These are phyloP conservation scores for Lasiosphaeriaceae sp. DNA, from an alignment of 495 filamentous ascomycete genomes.

Conservation along the genomic window DNA sequence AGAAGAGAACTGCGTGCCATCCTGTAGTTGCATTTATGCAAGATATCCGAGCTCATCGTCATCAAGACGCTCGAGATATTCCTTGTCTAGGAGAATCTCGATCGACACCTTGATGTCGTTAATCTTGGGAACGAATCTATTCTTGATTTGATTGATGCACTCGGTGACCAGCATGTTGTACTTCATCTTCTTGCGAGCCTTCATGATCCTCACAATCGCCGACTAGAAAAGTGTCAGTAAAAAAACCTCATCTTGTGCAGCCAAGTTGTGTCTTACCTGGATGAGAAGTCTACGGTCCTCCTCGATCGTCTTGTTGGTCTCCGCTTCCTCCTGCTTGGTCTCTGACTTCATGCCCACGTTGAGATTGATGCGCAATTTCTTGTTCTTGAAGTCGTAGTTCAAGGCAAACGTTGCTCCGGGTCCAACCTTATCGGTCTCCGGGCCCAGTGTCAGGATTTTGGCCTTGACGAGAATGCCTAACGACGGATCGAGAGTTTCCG, in stretches of 20 bases:
- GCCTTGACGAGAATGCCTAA: conserved; percentile 84
- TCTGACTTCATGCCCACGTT: conserved; percentile 94
- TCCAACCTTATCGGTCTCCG: conserved; percentile 70
- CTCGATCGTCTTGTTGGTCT: conserved; percentile 99
- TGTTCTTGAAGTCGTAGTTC: conserved; percentile 94
- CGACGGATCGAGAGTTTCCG: conserved; percentile 80
- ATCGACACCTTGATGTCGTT: conserved; percentile 99
- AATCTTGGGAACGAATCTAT: conserved; percentile 90
- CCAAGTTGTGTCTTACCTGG: conserved; percentile 61
- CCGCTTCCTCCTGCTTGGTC: conserved; percentile 88
- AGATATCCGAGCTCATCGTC: conserved; percentile 93
- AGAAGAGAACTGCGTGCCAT: background rate
- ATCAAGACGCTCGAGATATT: conserved; percentile 93
- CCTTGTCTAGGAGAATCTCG: conserved; percentile 97
- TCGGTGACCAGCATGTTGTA: conserved; percentile 89
- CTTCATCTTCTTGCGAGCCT: conserved; percentile 97
- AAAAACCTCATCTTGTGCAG: background rate
- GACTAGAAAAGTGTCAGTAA: conserved; percentile 55
- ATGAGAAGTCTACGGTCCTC: conserved; percentile 94
- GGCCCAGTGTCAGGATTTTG: conserved; percentile 69
- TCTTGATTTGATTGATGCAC: conserved; percentile 89
- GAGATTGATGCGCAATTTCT: conserved; percentile 94
- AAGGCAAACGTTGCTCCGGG: conserved; percentile 71
- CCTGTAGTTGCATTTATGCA: conserved; percentile 45
- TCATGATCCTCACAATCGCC: conserved; percentile 98